Conservation (phyloP, 2,329 filamentous ascomycete genomes). For the Colletotrichum spinosum region DNA sequence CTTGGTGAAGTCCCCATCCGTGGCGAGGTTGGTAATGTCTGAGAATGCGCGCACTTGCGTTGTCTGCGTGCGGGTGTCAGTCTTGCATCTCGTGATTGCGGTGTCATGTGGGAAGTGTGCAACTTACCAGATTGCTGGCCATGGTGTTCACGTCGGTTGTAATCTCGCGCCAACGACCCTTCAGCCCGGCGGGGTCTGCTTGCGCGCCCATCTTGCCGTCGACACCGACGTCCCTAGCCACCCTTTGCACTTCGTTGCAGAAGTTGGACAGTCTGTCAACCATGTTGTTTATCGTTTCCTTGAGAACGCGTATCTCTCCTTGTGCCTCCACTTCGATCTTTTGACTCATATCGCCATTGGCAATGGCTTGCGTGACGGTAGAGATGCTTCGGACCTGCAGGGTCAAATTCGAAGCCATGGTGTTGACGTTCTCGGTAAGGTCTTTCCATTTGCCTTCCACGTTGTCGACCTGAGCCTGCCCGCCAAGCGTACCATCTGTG, state of each 20-base stretch:
- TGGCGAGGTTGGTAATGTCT: slow-evolving; percentile 97
- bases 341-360: slow-evolving; percentile 94
- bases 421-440: slow-evolving; percentile 90
- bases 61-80: slow-evolving; percentile 70
- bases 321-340: slow-evolving; percentile 96
- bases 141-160: slow-evolving; percentile 97
- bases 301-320: slow-evolving; percentile 92
- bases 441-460: slow-evolving; percentile 99
- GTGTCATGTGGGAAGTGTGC: slow-evolving; percentile 8
- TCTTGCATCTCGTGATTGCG: slow-evolving; percentile 25
- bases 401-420: slow-evolving; percentile 76
- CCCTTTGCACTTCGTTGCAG: slow-evolving; percentile 94
- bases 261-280: slow-evolving; percentile 94
- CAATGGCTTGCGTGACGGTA: slow-evolving; percentile 93
- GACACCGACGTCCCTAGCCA: slow-evolving; percentile 95
- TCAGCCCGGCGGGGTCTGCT: slow-evolving; percentile 91
- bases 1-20: slow-evolving; percentile 96
- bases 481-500: slow-evolving; percentile 93
- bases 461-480: slow-evolving; percentile 92
- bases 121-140: slow-evolving; percentile 72
- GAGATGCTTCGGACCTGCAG: slow-evolving; percentile 91
- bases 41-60: slow-evolving; percentile 98
- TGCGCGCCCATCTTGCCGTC: slow-evolving; percentile 99
- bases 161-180: slow-evolving; percentile 97
- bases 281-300: slow-evolving; percentile 99